Conservation (phyloP, 2,329 filamentous ascomycete species). For the Penicillium sp. region DNA sequence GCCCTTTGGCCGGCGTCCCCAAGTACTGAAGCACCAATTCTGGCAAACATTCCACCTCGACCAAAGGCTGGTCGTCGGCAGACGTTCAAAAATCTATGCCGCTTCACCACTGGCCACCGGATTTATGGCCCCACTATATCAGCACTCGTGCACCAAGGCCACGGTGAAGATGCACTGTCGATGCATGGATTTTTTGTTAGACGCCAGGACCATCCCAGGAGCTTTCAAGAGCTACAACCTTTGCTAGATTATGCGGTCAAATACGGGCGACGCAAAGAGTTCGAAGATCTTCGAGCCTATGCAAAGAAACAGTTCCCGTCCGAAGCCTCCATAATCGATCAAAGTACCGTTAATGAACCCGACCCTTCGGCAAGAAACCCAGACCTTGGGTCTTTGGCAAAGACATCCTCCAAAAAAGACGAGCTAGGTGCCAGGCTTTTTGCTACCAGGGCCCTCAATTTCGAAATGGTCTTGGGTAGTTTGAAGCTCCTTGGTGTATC, state of each 20-base stretch:
- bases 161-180: slow-evolving; percentile 40
- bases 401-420: slow-evolving; percentile 60
- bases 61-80: slow-evolving; percentile 25
- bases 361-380: not conserved
- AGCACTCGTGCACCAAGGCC: slow-evolving; percentile 37
- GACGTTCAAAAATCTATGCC: slow-evolving; percentile 45
- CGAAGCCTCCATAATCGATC: not conserved
- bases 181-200: slow-evolving; percentile 49
- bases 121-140: slow-evolving; percentile 48
- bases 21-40: not conserved
- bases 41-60: not conserved
- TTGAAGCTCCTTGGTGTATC: slow-evolving; percentile 68
- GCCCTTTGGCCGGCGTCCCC: slow-evolving; percentile 21
- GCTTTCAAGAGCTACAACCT: slow-evolving; percentile 38
- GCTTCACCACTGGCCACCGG: slow-evolving; percentile 34
- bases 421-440: slow-evolving; percentile 75
- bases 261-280: slow-evolving; percentile 30
- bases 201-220: slow-evolving; percentile 43
- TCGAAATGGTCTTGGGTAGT: slow-evolving; percentile 69
- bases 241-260: slow-evolving; percentile 41
- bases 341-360: not conserved
- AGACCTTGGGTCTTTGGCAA: not conserved
- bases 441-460: slow-evolving; percentile 69
- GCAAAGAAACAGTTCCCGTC: slow-evolving; percentile 4
- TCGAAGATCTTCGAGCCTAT: slow-evolving; percentile 9